Base-by-base conservation (phyloP, 495 filamentous ascomycete genomes). In the Penicillium lividum region DNA sequence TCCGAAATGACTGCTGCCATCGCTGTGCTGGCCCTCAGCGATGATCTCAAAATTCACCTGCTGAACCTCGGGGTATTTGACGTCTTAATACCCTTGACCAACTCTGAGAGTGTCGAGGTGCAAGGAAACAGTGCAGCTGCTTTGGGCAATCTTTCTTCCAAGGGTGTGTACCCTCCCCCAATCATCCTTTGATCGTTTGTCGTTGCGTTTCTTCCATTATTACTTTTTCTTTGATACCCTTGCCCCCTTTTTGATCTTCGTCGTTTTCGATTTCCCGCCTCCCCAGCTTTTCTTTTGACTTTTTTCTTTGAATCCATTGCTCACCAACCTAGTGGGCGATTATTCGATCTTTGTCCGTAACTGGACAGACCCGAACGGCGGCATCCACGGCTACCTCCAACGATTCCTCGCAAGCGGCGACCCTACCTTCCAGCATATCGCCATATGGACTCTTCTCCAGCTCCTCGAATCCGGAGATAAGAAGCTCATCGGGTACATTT, bases 1-100 rank as follows among this genome's bases (percentile, higher is more conserved):
- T 97, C 92, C 22, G 94, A 98, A 73, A 98, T 98, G 94, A 98
- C 94, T 27, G 94, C 94, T 29, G 94, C 94, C 3, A 98, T 98
- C 70, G 94, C 94, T 45, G 94, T 98, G n/a, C 80, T 98, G 52
- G 94, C 94, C 18, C 75, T 98, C 57, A 97, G 92, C 66, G 94
- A 98, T 68, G 94, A 98, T 53, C 82, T 98, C 45, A 98, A 98
- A 70, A 86, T 88, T 2, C 88, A 95, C 67, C 81, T 98, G 8
- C 78, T 98, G n/a, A 89, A 89, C 54, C 82, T 98, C 4, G 95
- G 95, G 13, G 93, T 98, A 3, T 97, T 98, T 65, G 94, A 98
- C 66, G 93, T 98, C 13, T 74, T 98, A 56, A 97, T 98, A 50
- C 94, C 94, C 50, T 80, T 98, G 49, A 98, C 94, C 4, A 91